These are phyloP conservation scores for Talaromyces sp. DNA, from an alignment of 2,329 filamentous ascomycete species.

Conservation along the genomic window DNA sequence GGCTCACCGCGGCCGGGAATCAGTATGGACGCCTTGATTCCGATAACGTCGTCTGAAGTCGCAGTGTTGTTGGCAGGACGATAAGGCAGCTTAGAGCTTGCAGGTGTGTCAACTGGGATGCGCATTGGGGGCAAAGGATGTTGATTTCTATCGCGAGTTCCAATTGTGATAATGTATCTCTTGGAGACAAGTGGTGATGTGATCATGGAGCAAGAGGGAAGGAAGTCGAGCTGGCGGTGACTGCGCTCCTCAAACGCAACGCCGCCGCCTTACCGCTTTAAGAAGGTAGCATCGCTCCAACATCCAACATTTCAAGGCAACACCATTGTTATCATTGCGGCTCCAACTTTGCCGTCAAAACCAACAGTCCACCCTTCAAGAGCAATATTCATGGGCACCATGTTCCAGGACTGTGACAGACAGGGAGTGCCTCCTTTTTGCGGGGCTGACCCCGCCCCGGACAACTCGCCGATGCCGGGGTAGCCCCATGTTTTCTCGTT, in stretches of 20 bases:
- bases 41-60: background rate
- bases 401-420: background rate
- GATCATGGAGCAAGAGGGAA: background rate
- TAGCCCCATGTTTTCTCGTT: background rate
- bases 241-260: no score
- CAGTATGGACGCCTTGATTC: constrained; percentile 24
- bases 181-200: no score
- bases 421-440: background rate
- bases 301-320: background rate
- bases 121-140: background rate
- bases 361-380: background rate
- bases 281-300: constrained; percentile 5
- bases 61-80: background rate
- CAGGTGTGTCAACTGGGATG: background rate
- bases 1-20: constrained; percentile 46
- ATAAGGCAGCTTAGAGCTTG: background rate
- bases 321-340: background rate
- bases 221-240: background rate
- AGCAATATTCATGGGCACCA: background rate
- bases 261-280: background rate
- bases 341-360: background rate
- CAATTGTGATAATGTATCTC: background rate
- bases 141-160: background rate
- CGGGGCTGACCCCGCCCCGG: background rate
- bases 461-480: background rate